A percentile compares a stretch with the other conserved stretches of the same genome.
phyloP scores from a whole-genome alignment of 805 yeast genomes.

The Candida methanosorbosa region DNA sequence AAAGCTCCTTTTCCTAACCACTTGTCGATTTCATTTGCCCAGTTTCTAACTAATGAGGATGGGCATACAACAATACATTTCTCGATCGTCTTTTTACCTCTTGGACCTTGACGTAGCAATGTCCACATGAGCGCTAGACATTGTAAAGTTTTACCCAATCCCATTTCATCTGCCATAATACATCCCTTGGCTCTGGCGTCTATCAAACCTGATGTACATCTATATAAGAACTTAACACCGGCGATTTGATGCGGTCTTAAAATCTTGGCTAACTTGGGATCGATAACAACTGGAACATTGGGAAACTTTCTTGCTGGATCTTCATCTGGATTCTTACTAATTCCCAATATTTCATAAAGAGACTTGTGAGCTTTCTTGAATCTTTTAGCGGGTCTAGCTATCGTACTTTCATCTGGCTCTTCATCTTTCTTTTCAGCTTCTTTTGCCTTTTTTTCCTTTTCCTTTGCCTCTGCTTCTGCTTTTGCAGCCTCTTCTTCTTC shows the following conservation, averaged over 20 bases:
- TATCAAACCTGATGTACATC: conserved; percentile 83
- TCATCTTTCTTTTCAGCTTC: conserved; percentile 16
- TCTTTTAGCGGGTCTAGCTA: conserved; percentile 21
- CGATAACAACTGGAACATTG: conserved; percentile 92
- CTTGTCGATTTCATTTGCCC: conserved; percentile 94
- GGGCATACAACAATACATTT: conserved; percentile 95
- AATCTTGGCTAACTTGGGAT: conserved; percentile 76
- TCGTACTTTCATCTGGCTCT: conserved; percentile 4
- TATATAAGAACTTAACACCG: conserved; percentile 84
- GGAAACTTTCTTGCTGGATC: conserved; percentile 45
- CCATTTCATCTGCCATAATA: conserved; percentile 98
- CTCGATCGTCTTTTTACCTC: conserved; percentile 72
- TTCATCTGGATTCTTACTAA: conserved; percentile 42
- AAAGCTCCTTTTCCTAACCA: conserved; percentile 94
- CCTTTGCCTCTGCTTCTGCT: conserved; percentile 16
- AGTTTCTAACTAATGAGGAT: conserved; percentile 82
- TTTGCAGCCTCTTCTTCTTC: conserved; percentile 18
- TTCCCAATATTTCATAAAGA: conserved; percentile 74
- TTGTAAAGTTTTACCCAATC: conserved; percentile 84
- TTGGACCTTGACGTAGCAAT: conserved; percentile 76
- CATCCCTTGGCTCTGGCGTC: conserved; percentile 87
- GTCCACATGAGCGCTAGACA: conserved; percentile 94
- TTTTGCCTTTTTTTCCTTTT: conserved; percentile 12
- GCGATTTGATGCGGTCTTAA: conserved; percentile 95
- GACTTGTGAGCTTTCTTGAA: conserved; percentile 47